Evolutionary conservation across 768 basidiomycete genomes (phyloP), one percentile per base, ranked within the genome.

Genomic region (Lentinula guzmanii): DNA sequence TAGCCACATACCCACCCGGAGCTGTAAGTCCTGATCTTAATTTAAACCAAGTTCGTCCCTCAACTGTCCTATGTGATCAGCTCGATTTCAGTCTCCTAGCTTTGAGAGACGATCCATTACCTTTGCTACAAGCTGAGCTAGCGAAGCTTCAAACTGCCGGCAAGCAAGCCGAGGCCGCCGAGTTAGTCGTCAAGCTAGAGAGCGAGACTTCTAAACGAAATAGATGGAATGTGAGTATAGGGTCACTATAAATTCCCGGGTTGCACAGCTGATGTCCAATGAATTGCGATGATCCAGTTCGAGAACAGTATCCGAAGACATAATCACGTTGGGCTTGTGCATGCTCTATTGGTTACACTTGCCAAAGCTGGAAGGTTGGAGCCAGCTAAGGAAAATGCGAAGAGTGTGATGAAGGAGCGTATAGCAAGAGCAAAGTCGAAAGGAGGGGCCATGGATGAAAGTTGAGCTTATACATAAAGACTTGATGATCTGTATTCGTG

Each of bases 31-130:
- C 48, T 43, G 31, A 45, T 59, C 31, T 51, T 13, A n/a, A 35
- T 8, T 64, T 43, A 39, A 66, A 64, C 56, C 58, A 15, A 56
- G 24, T 52, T 41, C 5, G 28, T 52, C 21, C 35, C 24, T 51
- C n/a, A 57, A n/a, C 10, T 3, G 13, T 63, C 60, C 61, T 51
- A 28, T 60, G 59, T 62, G 60, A 63, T 37, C 62, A 95, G 93
- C 79, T 96, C 58, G 92, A 95, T 70, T 98, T 98, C 78, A 95
- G 90, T 72, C 83, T 98, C 39, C 84, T 97, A 39, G 93, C 92
- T 5, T 77, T 99, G 48, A 87, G 89, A 59, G 86, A 90, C 46
- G 90, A 93, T 70, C 90, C 92, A 34, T 66, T 97, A 28, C 90
- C 90, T 11, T 67, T 72, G 5, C 80, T 98, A 24, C 82, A 86